Base-by-base conservation (phyloP, 2,329 filamentous ascomycete genomes). In the Ophiostoma pallidulum region DNA sequence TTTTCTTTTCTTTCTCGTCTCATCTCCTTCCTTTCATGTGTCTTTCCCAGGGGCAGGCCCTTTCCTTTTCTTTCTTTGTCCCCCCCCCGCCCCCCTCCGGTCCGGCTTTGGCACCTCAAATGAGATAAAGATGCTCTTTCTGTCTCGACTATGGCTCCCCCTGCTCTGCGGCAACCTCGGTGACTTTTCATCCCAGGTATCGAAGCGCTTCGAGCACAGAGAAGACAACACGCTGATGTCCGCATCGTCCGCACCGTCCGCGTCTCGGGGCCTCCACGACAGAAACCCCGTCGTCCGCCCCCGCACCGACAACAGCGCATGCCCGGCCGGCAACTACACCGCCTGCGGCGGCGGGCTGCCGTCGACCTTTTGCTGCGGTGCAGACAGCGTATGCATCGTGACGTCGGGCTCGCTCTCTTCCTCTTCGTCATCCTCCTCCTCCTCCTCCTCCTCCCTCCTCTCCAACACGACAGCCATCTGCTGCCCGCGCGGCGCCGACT, bases 391-490 rank as follows among this genome's bases (percentile, higher is more conserved):
- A 0, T 57, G 55, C 31, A 7, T 56, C 13, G 45, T 47, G 20
- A 28, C 31, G 4, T 20, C 16, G 5, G 20, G 37, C 9, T 13
- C 12, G 3, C 8, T 8, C 19, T 9, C 16, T 12, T 7, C 18
- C 18, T 28, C 37, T 8, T 3, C 8, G 8, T n/a, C n/a, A n/a
- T n/a, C n/a, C n/a, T n/a, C n/a, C n/a, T n/a, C n/a, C n/a, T n/a
- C n/a, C n/a, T n/a, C n/a, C n/a, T n/a, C n/a, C n/a, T n/a, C n/a
- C n/a, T n/a, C n/a, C n/a, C n/a, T n/a, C n/a, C n/a, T n/a, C n/a
- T 5, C 47, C 43, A 52, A 53, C 22, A 56, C 53, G 0, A 56
- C 54, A 6, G 50, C 49, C n/a, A 18, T 56, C 16, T 58, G 56
- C 43, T 58, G 56, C 36, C 51, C 52, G 2, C 3, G 19, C 1